Conservation (phyloP, 768 basidiomycete species). For the Trametes punicea region DNA sequence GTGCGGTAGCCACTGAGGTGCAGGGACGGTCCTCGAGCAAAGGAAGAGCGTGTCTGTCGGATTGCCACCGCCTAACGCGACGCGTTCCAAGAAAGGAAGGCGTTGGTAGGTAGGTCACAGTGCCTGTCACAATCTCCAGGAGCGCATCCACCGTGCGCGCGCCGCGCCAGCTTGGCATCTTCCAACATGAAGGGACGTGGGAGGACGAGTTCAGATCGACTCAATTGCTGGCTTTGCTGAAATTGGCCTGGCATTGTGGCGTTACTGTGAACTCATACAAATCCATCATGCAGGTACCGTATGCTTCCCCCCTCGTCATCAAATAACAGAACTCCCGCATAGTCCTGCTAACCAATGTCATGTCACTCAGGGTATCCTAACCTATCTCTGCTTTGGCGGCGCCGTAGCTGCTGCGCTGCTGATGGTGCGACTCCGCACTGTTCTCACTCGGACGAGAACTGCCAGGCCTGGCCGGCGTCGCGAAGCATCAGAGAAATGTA, state of each 20-base stretch:
- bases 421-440: neutral
- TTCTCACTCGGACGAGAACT: neutral
- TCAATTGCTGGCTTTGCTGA: neutral
- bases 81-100: conserved; percentile 5
- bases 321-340: no score
- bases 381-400: neutral
- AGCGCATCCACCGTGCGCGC: neutral
- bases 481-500: conserved; percentile 31
- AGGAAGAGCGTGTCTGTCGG: neutral
- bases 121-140: neutral
- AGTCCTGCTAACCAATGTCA: no score
- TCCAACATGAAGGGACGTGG: conserved; percentile 1
- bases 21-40: no score
- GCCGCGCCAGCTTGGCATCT: conserved; percentile 10
- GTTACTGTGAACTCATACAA: no score
- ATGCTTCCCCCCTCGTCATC: neutral
- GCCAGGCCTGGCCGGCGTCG: conserved; percentile 9
- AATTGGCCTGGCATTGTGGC: no score
- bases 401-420: neutral
- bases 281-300: no score
- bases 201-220: neutral
- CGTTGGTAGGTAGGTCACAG: neutral
- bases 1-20: neutral
- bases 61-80: conserved; percentile 9
- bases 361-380: neutral